A percentile compares a stretch with the other conserved stretches of the same genome.
phyloP scores from a whole-genome alignment of 306 rosid genomes.

The Casuarina cunninghamiana region DNA sequence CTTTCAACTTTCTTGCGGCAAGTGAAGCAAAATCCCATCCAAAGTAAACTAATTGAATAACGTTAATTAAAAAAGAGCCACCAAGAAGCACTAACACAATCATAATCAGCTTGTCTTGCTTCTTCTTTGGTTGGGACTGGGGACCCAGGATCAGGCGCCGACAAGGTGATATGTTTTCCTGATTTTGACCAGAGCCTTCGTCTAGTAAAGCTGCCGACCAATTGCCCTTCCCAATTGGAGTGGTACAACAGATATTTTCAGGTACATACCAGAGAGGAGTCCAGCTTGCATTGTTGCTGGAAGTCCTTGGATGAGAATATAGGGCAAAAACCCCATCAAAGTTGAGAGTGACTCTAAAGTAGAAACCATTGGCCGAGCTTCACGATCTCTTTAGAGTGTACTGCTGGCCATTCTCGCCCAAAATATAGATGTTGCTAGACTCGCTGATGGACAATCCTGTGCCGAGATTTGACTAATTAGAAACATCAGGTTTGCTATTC shows the following conservation, averaged over 20 bases:
- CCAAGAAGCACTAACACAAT: constrained; percentile 38
- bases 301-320: constrained; percentile 30
- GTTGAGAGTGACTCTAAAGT: constrained; percentile 37
- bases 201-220: not conserved
- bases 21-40: constrained; percentile 15
- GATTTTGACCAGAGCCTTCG: too few relatives aligned
- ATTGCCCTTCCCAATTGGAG: not conserved
- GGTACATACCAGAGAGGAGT: not conserved
- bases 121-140: constrained; percentile 2
- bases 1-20: constrained; percentile 15
- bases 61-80: constrained; percentile 41
- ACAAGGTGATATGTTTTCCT: too few relatives aligned
- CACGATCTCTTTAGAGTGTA: not conserved
- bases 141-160: too few relatives aligned
- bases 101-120: constrained; percentile 16
- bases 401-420: constrained; percentile 8
- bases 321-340: constrained; percentile 34
- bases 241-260: not conserved
- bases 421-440: constrained; percentile 35
- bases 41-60: not conserved
- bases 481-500: too few relatives aligned
- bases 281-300: constrained; percentile 17
- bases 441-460: constrained; percentile 32
- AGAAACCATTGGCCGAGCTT: not conserved
- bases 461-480: not conserved